Evolutionary conservation across 306 rosid genomes (phyloP), one percentile per base, ranked within the genome.

Genomic region (Cucumis hystrix): DNA sequence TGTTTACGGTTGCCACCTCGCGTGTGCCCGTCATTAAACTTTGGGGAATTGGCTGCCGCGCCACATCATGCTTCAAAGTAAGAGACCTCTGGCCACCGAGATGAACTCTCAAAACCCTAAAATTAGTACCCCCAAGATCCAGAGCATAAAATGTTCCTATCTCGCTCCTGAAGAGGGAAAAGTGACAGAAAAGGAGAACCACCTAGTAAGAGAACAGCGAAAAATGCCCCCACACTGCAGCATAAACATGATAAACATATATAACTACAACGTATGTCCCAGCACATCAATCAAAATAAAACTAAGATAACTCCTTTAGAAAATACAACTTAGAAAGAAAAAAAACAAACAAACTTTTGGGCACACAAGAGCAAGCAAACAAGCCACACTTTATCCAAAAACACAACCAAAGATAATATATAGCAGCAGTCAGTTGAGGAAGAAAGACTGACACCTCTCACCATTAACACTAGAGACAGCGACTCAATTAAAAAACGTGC

Each of bases 101-200:
- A 79, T 83, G 87, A 81, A 89, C 90, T 66, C 97, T 88, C 83
- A 88, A 81, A 77, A 90, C 97, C 92, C 98, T 82, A 85, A 89
- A 91, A 87, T 93, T 88, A 70, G 98, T 90, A 65, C 94, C 98
- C 56, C 96, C 97, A 75, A 93, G 93, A 88, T 93, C 91, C 79
- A 93, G 88, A 8, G 96, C 97, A 83, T 91, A 93, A 79, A 85
- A 90, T 66, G 91, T 89, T 85, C 97, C 98, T 73, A 75, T 86
- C 82, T 93, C 97, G 8, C 85, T 87, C 88, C 98, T 93, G 89
- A 66, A 79, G 58, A 64, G 56, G 65, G 40, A 55, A 78, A 78
- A 57, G 16, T 25, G 25, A 13, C 61, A 17, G 23, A 35, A 77
- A 77, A 69, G 40, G 78, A 72, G 43, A 77, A 79, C 75, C 68